Percentiles rank a stretch among this genome's conserved stretches.
Conservation (phyloP, 371 early-diverging fungal species). For the Apophysomyces ossiformis region DNA sequence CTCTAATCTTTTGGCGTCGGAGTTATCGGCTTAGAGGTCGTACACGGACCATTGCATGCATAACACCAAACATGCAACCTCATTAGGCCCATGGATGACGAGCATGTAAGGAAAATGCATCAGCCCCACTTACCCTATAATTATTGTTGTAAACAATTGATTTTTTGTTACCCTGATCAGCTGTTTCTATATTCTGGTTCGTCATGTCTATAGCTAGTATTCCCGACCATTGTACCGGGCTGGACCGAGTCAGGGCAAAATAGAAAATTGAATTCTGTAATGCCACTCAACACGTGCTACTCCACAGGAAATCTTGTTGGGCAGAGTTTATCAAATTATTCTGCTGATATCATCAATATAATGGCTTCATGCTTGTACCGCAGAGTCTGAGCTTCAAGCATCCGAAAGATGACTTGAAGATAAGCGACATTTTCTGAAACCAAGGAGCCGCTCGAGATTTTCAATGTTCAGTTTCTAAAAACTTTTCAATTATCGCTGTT, state of each 20-base stretch:
- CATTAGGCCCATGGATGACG: background rate
- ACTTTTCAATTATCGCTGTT: background rate
- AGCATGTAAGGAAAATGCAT: background rate
- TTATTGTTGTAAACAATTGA: too few relatives aligned
- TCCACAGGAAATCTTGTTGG: background rate
- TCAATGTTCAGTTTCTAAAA: too few relatives aligned
- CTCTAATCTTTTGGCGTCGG: constrained; percentile 3
- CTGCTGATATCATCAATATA: too few relatives aligned
- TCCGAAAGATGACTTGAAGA: too few relatives aligned
- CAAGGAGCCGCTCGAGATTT: too few relatives aligned
- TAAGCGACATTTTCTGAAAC: too few relatives aligned
- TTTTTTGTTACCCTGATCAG: background rate
- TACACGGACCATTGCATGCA: constrained; percentile 8
- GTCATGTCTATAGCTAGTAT: too few relatives aligned
- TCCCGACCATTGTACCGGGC: background rate
- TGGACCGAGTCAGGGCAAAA: background rate
- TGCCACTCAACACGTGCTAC: background rate
- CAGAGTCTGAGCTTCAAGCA: too few relatives aligned
- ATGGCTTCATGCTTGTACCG: too few relatives aligned
- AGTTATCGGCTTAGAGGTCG: constrained; percentile 1
- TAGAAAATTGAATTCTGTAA: background rate
- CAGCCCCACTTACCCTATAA: background rate
- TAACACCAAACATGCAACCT: background rate
- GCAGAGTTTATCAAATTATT: background rate
- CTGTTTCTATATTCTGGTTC: too few relatives aligned